Evolutionary conservation across 2,329 filamentous ascomycete genomes (phyloP), one percentile per base, ranked within the genome.

Genomic region (Thermothelomyces thermophilus): DNA sequence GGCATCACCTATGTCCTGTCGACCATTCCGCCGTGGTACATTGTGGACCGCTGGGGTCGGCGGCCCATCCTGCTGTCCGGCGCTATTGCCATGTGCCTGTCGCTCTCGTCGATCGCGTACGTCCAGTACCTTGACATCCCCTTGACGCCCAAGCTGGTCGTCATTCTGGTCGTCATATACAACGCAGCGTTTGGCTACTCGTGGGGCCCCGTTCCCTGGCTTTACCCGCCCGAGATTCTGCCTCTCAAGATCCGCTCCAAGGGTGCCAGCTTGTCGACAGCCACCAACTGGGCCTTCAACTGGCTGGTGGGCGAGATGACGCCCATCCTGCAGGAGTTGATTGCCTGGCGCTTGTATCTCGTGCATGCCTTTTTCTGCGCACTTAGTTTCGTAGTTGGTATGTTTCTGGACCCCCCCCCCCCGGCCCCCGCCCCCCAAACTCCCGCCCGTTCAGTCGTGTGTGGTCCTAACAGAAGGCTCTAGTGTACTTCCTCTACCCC

Each of bases 211-310:
- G 95, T 98, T 54, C 93, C 93, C 8, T 98, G 93, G 93, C 74
- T 98, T 14, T 97, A 97, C 67, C 93, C 93, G 13, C 93, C 93
- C n/a, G 93, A 98, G 75, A 98, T 98, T 55, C 76, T 98, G 37
- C 93, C 93, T 4, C 75, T 98, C 53, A 96, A 90, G 73, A 96
- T 97, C 65, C 84, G 93, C 62, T 95, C 91, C 53, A 97, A 97
- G 75, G 93, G 93, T 54, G 91, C 93, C 47, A 95, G 90, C 77
- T 70, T 98, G 66, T 96, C 91, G 53, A 97, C 93, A 1, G 93
- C 93, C 16, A 84, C 90, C 28, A 98, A 98, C 66, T 98, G 93
- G 93, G 90, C 91, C 1, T 95, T 93, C 70, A 98, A 98, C 70
- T 98, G 90, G 87, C 74, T 97, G 22, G 93, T 97, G 3, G 93